phyloP scores from a whole-genome alignment of 345 rosid genomes.

The Angophora floribunda region DNA sequence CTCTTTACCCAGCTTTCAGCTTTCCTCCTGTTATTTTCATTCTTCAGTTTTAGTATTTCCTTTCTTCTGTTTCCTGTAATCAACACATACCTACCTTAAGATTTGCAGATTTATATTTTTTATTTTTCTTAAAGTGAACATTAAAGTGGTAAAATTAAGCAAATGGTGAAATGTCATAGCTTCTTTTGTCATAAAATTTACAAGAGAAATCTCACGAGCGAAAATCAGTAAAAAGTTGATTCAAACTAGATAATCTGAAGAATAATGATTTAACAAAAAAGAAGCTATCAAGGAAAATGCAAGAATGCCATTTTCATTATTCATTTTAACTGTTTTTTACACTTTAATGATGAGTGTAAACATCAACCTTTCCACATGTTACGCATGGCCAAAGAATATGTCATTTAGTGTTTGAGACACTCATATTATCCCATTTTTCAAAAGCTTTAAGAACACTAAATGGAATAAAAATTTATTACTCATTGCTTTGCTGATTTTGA shows the following conservation, averaged over 20 bases:
- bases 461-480: not conserved
- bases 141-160: not conserved
- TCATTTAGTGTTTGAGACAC: not conserved
- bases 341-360: not conserved
- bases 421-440: not conserved
- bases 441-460: not conserved
- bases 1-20: not conserved
- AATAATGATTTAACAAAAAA: not conserved
- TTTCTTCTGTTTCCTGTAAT: not conserved
- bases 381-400: not conserved
- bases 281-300: not conserved
- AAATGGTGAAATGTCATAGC: not conserved
- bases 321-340: not conserved
- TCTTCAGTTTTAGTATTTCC: not conserved
- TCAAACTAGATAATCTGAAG: not conserved
- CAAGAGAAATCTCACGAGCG: not conserved
- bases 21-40: not conserved
- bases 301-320: not conserved
- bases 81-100: not conserved
- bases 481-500: not conserved
- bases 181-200: not conserved
- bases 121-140: not conserved
- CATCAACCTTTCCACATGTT: not conserved
- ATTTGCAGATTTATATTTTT: not conserved
- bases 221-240: not conserved